Evolutionary conservation across 805 yeast species (phyloP), one percentile per base, ranked within the genome.

Genomic region (Jamesozyma jinghongensis): DNA sequence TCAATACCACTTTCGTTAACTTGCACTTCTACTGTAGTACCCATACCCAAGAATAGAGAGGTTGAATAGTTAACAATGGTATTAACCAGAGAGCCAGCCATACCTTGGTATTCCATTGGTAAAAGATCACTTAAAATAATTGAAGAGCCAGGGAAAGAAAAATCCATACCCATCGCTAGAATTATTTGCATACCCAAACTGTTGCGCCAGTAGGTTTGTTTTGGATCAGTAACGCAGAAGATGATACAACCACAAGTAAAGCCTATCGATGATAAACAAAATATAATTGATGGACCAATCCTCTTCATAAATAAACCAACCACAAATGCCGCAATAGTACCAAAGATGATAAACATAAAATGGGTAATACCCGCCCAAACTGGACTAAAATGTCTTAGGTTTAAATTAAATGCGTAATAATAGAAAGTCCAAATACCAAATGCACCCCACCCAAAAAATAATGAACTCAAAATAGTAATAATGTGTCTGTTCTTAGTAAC

Each of bases 391-490:
- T 65, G 55, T 12, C 80, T 66, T 20, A 81, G 52, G 39, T 75
- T 71, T 40, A 73, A 51, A 27, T 72, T 53, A 37, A 76, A 69
- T 22, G 69, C 67, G 69, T 74, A 76, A 43, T 71, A 71, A 59
- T 79, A 81, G 51, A 67, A 81, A 14, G 79, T 65, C 79, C 83
- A 81, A 28, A 80, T 66, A 2, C 88, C 87, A 61, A 82, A 83
- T 16, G 83, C 71, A 2, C 85, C 79, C 90, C 90, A 83, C 0
- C 88, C 90, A 10, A 76, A 61, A 3, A 74, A 66, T 27, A 80
- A 62, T 34, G 74, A 67, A 1, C 61, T 50, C 32, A 83, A 60
- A 1, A 79, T 73, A 40, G 77, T 53, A 0, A 70, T 66, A 16
- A 71, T 67, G 35, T 44, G 49, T 33, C 71, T 68, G 4, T 59